Evolutionary conservation across 2,329 filamentous ascomycete species (phyloP).

Genomic region (Fusarium sp.): DNA sequence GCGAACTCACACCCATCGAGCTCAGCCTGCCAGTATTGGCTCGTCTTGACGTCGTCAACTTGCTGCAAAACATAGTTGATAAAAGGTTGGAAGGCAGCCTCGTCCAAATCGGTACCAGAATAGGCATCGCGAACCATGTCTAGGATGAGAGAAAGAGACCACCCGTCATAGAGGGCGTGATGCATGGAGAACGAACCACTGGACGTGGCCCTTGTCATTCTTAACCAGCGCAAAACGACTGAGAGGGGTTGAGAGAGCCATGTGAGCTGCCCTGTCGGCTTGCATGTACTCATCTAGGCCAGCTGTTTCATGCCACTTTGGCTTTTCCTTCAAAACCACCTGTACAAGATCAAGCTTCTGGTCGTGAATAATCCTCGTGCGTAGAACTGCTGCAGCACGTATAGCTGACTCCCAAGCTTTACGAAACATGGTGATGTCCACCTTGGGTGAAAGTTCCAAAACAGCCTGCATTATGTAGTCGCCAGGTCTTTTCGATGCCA

Average conservation of each 20-base stretch:
- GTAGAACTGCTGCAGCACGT: not conserved
- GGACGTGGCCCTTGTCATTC: not conserved
- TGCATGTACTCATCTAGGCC: not conserved
- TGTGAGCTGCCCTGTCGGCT: not conserved
- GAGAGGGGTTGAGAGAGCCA: not conserved
- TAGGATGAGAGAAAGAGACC: conserved; percentile 35
- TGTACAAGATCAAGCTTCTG: not conserved
- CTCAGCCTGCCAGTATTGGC: not conserved
- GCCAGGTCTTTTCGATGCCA: conserved; percentile 12
- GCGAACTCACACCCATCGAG: not conserved
- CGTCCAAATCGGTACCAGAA: not conserved
- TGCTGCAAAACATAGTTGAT: not conserved
- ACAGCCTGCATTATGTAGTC: conserved; percentile 11
- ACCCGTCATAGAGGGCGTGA: conserved; percentile 52
- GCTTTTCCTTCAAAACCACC: not conserved
- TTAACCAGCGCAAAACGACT: not conserved
- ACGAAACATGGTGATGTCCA: not conserved
- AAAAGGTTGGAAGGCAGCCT: not conserved
- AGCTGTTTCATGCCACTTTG: not conserved
- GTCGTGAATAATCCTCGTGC: not conserved
- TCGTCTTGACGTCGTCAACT: not conserved
- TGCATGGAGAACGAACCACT: not conserved
- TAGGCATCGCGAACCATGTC: not conserved
- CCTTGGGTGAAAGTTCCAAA: not conserved
- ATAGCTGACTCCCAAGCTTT: not conserved